phyloP scores from a whole-genome alignment of 2,329 filamentous ascomycete genomes.

The Mycosphaerella sp. region DNA sequence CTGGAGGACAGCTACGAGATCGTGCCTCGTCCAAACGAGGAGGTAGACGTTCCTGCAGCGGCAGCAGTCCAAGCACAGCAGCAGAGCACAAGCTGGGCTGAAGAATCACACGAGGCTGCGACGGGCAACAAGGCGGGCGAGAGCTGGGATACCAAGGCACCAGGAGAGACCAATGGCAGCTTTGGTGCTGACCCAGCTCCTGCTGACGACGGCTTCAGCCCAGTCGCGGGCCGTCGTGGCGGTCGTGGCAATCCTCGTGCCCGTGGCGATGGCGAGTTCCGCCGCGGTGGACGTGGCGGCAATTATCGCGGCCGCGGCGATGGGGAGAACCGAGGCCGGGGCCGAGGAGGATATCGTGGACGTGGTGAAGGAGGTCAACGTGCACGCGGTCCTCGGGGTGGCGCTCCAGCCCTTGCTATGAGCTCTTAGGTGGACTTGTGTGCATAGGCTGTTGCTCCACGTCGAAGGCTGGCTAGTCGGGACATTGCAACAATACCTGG shows the following conservation, averaged over 20 bases:
- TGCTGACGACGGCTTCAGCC: conserved; percentile 63
- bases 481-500: background rate
- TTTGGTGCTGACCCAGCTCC: conserved; percentile 19
- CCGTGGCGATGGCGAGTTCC: conserved; percentile 34
- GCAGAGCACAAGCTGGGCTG: conserved; percentile 68
- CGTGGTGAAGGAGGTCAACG: conserved; percentile 29
- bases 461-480: background rate
- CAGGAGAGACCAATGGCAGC: conserved; percentile 37
- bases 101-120: conserved; percentile 49
- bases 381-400: conserved; percentile 24
- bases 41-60: conserved; percentile 61
- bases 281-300: conserved; percentile 27
- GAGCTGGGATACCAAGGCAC: conserved; percentile 29
- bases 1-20: conserved; percentile 67
- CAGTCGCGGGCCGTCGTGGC: conserved; percentile 44
- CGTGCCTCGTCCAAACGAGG: conserved; percentile 63
- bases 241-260: conserved; percentile 38
- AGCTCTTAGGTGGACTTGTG: conserved; percentile 19
- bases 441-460: background rate
- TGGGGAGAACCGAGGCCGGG: conserved; percentile 32
- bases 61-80: conserved; percentile 50
- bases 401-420: conserved; percentile 15
- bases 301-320: conserved; percentile 32
- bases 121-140: conserved; percentile 31
- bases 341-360: conserved; percentile 41